Conservation (phyloP, 2,329 filamentous ascomycete genomes). For the Fusarium pseudograminearum region DNA sequence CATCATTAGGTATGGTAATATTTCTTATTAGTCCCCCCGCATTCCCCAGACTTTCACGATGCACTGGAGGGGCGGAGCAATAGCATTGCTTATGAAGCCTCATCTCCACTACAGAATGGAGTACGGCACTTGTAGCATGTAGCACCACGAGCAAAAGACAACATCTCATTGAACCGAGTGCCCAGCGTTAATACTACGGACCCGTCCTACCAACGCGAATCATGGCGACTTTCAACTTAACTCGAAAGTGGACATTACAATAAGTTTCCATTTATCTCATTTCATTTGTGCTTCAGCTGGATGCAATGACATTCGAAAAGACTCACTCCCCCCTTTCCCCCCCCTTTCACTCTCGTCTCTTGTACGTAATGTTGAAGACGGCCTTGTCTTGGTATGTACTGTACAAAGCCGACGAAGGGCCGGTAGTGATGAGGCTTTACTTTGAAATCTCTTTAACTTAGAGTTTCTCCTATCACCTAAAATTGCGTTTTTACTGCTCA, state of each 20-base stretch:
- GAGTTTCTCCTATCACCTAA: constrained; percentile 11
- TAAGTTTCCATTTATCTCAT: background rate
- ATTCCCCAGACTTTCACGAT: constrained; percentile 40
- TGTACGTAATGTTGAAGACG: constrained; percentile 34
- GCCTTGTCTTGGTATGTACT: background rate
- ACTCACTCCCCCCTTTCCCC: constrained; percentile 16
- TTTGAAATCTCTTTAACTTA: constrained; percentile 27
- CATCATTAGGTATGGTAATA: constrained; percentile 9
- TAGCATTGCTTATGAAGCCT: constrained; percentile 2
- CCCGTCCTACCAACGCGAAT: constrained; percentile 14
- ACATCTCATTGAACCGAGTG: constrained; percentile 15
- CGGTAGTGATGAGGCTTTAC: constrained; percentile 17
- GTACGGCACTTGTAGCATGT: background rate
- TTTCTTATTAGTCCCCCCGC: constrained; percentile 32
- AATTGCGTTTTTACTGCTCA: constrained; percentile 25
- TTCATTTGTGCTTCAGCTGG: constrained; percentile 16
- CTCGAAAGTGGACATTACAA: constrained; percentile 6
- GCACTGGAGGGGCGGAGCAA: constrained; percentile 23
- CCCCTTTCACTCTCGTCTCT: constrained; percentile 7
- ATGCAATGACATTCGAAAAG: constrained; percentile 24
- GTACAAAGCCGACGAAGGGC: constrained; percentile 32
- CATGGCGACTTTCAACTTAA: background rate
- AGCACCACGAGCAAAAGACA: constrained; percentile 7
- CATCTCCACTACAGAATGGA: constrained; percentile 31
- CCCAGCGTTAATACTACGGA: constrained; percentile 7